phyloP scores from a whole-genome alignment of 495 filamentous ascomycete species.

The Podospora pseudocomata region DNA sequence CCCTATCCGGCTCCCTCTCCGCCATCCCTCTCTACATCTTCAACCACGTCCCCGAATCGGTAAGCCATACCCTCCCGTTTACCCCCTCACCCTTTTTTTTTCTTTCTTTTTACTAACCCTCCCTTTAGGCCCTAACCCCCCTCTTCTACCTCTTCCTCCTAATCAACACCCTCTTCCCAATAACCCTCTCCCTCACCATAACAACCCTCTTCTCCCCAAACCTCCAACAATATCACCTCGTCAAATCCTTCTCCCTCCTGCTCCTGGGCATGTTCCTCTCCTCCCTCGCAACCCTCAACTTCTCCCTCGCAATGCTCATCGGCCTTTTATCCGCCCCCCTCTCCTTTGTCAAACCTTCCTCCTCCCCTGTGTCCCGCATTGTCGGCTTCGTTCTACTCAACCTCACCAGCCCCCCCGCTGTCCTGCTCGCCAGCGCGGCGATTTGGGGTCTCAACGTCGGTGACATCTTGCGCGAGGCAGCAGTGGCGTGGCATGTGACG shows the following conservation, averaged over 20 bases:
- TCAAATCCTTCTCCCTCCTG: slow-evolving; percentile 88
- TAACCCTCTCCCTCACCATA: slow-evolving; percentile 52
- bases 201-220: slow-evolving; percentile 51
- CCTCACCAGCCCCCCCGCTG: slow-evolving; percentile 60
- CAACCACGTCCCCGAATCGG: slow-evolving; percentile 65
- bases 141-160: slow-evolving; percentile 57
- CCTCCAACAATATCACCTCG: slow-evolving; percentile 66
- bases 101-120: slow-evolving; percentile 18
- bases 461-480: slow-evolving; percentile 66
- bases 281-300: slow-evolving; percentile 92
- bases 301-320: slow-evolving; percentile 82
- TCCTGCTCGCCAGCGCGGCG: slow-evolving; percentile 52
- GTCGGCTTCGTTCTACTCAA: slow-evolving; percentile 44
- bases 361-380: slow-evolving; percentile 26
- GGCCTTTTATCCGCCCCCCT: slow-evolving; percentile 75
- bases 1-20: slow-evolving; percentile 69
- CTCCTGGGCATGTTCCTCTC: slow-evolving; percentile 87
- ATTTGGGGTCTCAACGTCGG: slow-evolving; percentile 51
- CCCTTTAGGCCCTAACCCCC: slow-evolving; percentile 52
- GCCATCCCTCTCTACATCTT: slow-evolving; percentile 82
- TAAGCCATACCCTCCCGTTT: slow-evolving; percentile 40
- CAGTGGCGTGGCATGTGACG: slow-evolving; percentile 87
- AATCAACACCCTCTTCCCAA: slow-evolving; percentile 57
- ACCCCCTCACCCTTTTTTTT: background rate
- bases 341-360: slow-evolving; percentile 59